Evolutionary conservation across 305 asterid species (phyloP).

Genomic region (Rubia peregrina): DNA sequence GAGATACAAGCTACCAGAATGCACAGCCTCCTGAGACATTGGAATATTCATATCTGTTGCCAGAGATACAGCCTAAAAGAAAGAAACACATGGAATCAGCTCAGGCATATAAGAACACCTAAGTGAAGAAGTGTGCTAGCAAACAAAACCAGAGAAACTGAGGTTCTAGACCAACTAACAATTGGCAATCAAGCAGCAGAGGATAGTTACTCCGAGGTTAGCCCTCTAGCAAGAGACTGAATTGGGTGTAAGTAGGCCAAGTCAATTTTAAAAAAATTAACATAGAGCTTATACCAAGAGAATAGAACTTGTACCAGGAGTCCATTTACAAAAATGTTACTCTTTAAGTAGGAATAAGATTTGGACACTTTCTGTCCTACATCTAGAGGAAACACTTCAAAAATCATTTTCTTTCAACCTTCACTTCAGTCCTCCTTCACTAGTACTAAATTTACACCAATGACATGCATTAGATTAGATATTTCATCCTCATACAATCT

Average conservation of each 20-base stretch:
- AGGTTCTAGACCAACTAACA: not conserved
- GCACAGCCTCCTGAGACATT: slow-evolving; percentile 35
- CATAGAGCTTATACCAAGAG: not conserved
- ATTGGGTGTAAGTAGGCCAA: not conserved
- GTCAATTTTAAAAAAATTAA: not conserved
- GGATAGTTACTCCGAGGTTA: not conserved
- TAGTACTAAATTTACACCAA: no score
- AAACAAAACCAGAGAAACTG: not conserved
- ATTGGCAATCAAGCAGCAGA: not conserved
- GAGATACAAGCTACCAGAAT: slow-evolving; percentile 35
- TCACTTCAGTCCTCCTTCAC: not conserved
- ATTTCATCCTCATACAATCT: not conserved
- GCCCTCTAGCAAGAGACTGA: slow-evolving; percentile 1
- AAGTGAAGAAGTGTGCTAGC: not conserved
- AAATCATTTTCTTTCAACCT: not conserved
- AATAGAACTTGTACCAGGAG: not conserved
- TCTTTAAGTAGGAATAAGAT: not conserved
- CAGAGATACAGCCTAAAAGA: slow-evolving; percentile 35
- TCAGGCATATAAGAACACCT: not conserved
- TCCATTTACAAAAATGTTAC: not conserved
- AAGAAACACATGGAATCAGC: slow-evolving; percentile 13
- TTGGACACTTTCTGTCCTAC: not conserved
- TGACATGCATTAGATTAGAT: not conserved
- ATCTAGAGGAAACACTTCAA: not conserved
- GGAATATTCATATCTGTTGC: slow-evolving; percentile 33